Evolutionary conservation across 2,329 filamentous ascomycete species (phyloP).

Genomic region (Pyrenophora graminea): DNA sequence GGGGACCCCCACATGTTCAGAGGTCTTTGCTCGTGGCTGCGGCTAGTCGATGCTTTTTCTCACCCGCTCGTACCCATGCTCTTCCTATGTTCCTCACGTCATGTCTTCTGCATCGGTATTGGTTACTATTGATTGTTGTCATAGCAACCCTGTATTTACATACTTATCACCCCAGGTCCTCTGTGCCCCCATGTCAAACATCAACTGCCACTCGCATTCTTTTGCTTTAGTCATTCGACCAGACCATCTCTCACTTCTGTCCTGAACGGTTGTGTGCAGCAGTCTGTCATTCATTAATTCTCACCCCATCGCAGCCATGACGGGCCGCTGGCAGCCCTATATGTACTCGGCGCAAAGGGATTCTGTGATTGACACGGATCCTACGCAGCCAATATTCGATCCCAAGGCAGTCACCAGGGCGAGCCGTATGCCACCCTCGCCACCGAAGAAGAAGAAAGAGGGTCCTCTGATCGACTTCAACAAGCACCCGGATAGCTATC

Average conservation of each 20-base stretch:
- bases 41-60: conserved; percentile 7
- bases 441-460: conserved; percentile 65
- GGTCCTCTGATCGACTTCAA: conserved; percentile 84
- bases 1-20: conserved; percentile 18
- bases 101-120: conserved; percentile 18
- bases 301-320: conserved; percentile 40
- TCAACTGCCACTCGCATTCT: conserved; percentile 38
- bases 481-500: conserved; percentile 77
- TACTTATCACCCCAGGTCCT: conserved; percentile 28
- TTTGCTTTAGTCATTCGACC: conserved; percentile 28
- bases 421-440: conserved; percentile 68
- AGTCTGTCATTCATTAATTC: conserved; percentile 34
- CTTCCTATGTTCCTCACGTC: conserved; percentile 24
- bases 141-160: conserved; percentile 40
- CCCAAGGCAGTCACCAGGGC: conserved; percentile 84
- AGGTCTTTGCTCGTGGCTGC: conserved; percentile 3
- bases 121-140: conserved; percentile 32
- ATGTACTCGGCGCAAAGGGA: conserved; percentile 64
- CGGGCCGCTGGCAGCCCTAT: conserved; percentile 66
- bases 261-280: conserved; percentile 28
- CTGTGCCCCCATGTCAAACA: conserved; percentile 32
- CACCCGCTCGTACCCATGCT: conserved; percentile 13
- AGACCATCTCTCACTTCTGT: conserved; percentile 26
- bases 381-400: conserved; percentile 65
- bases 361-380: conserved; percentile 56